Percentiles rank a stretch among this genome's conserved stretches.
These are phyloP conservation scores for Yamagishiella unicocca DNA, from an alignment of 139 green algal genomes.

Conservation along the genomic window DNA sequence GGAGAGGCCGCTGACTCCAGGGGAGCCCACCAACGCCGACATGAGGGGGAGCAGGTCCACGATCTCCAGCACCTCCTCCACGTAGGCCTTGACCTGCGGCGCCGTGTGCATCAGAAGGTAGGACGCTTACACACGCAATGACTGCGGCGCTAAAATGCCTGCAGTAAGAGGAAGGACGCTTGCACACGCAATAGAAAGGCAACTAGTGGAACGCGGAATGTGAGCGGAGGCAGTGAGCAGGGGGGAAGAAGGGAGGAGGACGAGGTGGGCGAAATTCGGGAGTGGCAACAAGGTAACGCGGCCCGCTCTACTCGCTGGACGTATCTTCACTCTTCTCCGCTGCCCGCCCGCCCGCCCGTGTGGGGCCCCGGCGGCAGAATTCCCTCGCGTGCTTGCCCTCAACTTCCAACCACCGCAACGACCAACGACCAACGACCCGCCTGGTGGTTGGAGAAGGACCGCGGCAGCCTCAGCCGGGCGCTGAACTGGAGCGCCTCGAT, in stretches of 20 bases:
- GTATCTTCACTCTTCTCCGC: too few relatives aligned
- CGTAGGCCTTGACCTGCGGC: slow-evolving; percentile 52
- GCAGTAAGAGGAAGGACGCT: too few relatives aligned
- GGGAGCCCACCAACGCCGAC: slow-evolving; percentile 57
- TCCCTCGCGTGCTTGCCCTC: too few relatives aligned
- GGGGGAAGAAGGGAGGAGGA: not conserved
- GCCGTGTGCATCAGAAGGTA: too few relatives aligned
- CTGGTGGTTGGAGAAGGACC: slow-evolving; percentile 27
- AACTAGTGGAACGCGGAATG: not conserved
- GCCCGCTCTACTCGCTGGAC: too few relatives aligned
- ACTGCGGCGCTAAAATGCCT: too few relatives aligned
- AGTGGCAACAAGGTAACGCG: not conserved
- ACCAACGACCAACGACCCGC: not conserved
- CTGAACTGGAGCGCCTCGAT: slow-evolving; percentile 74
- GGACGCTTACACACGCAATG: too few relatives aligned
- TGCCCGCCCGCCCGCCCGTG: too few relatives aligned
- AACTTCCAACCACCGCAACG: too few relatives aligned
- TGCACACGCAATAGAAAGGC: not conserved
- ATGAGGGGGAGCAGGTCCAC: slow-evolving; percentile 77
- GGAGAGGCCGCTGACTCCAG: slow-evolving; percentile 69
- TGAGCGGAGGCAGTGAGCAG: not conserved
- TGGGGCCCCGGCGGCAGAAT: too few relatives aligned
- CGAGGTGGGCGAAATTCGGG: not conserved
- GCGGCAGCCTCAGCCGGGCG: slow-evolving; percentile 70
- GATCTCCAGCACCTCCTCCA: slow-evolving; percentile 83